These are phyloP conservation scores for Pelargonium cotyledonis DNA, from an alignment of 441 rosid genomes.

Conservation along the genomic window DNA sequence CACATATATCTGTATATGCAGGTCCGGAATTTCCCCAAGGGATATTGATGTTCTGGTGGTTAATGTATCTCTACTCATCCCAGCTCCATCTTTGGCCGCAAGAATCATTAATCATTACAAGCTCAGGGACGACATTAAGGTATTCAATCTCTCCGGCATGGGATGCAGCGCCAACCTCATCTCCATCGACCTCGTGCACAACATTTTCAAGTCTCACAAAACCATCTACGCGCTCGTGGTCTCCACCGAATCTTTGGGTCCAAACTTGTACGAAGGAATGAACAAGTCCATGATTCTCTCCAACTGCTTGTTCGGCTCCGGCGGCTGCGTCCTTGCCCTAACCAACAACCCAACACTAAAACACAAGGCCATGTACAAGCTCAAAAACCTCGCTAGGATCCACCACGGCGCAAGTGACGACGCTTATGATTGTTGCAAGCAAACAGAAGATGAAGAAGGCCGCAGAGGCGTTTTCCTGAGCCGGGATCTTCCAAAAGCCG, in stretches of 20 bases:
- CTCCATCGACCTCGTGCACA: slow-evolving; percentile 55
- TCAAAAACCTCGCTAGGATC: slow-evolving; percentile 68
- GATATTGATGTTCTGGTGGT: slow-evolving; percentile 73
- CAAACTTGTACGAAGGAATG: slow-evolving; percentile 76
- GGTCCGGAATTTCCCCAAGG: slow-evolving; percentile 48
- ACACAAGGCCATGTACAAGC: slow-evolving; percentile 49
- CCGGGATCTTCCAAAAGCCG: slow-evolving; percentile 65
- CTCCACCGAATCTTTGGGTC: slow-evolving; percentile 73
- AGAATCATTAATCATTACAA: slow-evolving; percentile 67
- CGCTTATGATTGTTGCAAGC: slow-evolving; percentile 58
- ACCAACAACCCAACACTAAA: slow-evolving; percentile 57
- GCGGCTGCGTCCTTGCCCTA: slow-evolving; percentile 69
- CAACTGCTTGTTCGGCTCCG: slow-evolving; percentile 73
- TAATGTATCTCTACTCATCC: slow-evolving; percentile 65
- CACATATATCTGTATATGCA: slow-evolving; percentile 8
- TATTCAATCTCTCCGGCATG: slow-evolving; percentile 73
- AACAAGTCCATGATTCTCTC: slow-evolving; percentile 81
- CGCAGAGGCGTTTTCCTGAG: slow-evolving; percentile 62
- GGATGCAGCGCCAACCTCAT: slow-evolving; percentile 92
- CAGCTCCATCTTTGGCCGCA: slow-evolving; percentile 52
- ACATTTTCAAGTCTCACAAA: slow-evolving; percentile 45
- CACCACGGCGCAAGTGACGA: slow-evolving; percentile 84
- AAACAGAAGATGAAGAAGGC: slow-evolving; percentile 67
- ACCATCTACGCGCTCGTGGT: slow-evolving; percentile 50
- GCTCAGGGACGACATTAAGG: slow-evolving; percentile 65